phyloP scores from a whole-genome alignment of 2,329 filamentous ascomycete species.

The Parascedosporium putredinis region DNA sequence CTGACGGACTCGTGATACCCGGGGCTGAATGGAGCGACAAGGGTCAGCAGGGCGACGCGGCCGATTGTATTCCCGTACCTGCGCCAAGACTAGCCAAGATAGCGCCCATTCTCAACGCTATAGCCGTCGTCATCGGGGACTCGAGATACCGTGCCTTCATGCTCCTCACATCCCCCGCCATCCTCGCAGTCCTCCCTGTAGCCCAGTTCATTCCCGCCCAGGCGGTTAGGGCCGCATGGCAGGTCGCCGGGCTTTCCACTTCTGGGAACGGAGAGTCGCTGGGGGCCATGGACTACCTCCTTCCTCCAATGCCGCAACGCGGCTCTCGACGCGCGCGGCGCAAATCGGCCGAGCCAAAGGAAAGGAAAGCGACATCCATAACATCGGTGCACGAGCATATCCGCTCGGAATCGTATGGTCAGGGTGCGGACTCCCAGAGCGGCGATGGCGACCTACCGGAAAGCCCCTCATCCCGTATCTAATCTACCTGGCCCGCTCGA shows the following conservation, averaged over 20 bases:
- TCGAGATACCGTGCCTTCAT: constrained; percentile 71
- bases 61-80: constrained; percentile 49
- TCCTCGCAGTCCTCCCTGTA: constrained; percentile 58
- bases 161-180: constrained; percentile 56
- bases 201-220: constrained; percentile 26
- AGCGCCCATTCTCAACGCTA: constrained; percentile 63
- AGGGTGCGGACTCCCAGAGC: constrained; percentile 23
- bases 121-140: constrained; percentile 64
- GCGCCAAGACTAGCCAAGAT: constrained; percentile 50
- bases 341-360: constrained; percentile 2
- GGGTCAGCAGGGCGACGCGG: constrained; percentile 25
- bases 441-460: constrained; percentile 44
- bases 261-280: constrained; percentile 17
- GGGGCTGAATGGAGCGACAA: constrained; percentile 46
- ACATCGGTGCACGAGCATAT: constrained; percentile 22
- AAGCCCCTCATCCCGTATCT: constrained; percentile 64
- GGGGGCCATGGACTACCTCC: constrained; percentile 54
- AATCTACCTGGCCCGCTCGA: constrained; percentile 50
- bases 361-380: constrained; percentile 17
- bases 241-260: not conserved
- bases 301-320: constrained; percentile 42
- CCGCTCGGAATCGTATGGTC: constrained; percentile 17
- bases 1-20: constrained; percentile 58
- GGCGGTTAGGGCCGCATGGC: constrained; percentile 6
- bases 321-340: not conserved